phyloP scores from a whole-genome alignment of 2,329 filamentous ascomycete genomes.

The Paraphoma chrysanthemicola region DNA sequence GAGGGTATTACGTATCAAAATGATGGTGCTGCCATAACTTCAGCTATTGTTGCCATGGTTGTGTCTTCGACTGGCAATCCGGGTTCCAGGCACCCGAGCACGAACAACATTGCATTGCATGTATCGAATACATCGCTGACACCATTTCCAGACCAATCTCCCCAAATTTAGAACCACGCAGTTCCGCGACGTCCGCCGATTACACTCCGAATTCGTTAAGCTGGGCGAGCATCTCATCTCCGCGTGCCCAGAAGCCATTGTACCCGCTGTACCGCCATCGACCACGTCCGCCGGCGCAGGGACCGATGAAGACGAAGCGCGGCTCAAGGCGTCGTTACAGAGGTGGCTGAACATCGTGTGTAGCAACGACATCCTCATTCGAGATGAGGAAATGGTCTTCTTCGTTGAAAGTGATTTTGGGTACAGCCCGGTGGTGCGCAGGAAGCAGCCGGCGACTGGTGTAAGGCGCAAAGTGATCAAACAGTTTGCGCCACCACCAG shows the following conservation, averaged over 20 bases:
- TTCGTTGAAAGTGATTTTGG: slow-evolving; percentile 99
- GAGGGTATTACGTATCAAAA: too few relatives aligned
- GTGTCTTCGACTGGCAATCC: too few relatives aligned
- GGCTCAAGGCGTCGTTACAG: slow-evolving; percentile 89
- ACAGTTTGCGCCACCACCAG: slow-evolving; percentile 95
- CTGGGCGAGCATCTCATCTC: slow-evolving; percentile 96
- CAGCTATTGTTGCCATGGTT: too few relatives aligned
- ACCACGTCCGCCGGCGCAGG: slow-evolving; percentile 92
- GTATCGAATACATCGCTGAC: slow-evolving; percentile 11
- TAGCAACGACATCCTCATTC: slow-evolving; percentile 88
- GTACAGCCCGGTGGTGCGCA: slow-evolving; percentile 92
- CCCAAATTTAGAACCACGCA: slow-evolving; percentile 97
- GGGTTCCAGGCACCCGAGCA: too few relatives aligned
- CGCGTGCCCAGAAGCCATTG: slow-evolving; percentile 94
- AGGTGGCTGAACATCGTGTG: slow-evolving; percentile 95
- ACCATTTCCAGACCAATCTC: slow-evolving; percentile 82
- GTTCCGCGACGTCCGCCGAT: slow-evolving; percentile 94
- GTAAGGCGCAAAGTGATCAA: slow-evolving; percentile 95
- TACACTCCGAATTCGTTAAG: slow-evolving; percentile 95
- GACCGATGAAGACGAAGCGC: slow-evolving; percentile 91
- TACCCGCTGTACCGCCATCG: slow-evolving; percentile 94
- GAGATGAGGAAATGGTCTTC: slow-evolving; percentile 95
- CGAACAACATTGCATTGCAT: too few relatives aligned
- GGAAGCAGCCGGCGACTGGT: slow-evolving; percentile 95
- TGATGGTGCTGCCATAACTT: too few relatives aligned